Evolutionary conservation across 352 stramenopile species (phyloP), one percentile per base, ranked within the genome.

Genomic region (Plasmopara halstedii): DNA sequence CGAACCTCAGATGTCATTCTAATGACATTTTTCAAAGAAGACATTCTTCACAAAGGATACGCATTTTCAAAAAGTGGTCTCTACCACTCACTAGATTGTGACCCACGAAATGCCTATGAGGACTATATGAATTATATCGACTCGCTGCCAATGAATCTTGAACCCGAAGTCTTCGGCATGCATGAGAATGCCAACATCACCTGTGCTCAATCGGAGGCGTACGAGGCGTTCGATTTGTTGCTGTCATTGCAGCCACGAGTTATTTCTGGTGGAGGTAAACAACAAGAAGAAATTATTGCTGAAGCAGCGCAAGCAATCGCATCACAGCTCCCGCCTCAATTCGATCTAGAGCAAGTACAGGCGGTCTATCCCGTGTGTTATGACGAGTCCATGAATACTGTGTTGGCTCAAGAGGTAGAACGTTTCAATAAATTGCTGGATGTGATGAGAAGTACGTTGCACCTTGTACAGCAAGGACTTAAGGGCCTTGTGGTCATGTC

Each of bases 111-210:
- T 23, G 70, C 83, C 2, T 92, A 79, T 46, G 74, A 87, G 62
- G 38, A 42, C 15, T 98, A 98, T 60, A 67, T 98, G 25, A 74
- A 83, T 13, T 98, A 97, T 59, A 98, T 98, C 53, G 88, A 97
- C 47, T 73, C 62, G 22, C 62, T 97, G 40, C 90, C 91, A 7
- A 70, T 95, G 14, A 95, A 94, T 42, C 79, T 84, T 0, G 88
- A 97, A 47, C 90, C 90, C 0, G 88, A 97, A 54, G 81, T 96
- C 6, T 97, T 97, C 64, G 90, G 90, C 21, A 96, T 97, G 88
- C 90, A 97, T 58, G 80, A 95, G 39, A 97, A 97, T 58, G 90
- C 90, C 29, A 95, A 93, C 56, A 97, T 97, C 59, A 96, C 89
- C 10, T 97, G 84, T 57, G 85, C 85, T 6, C 82, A 95, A 48